Percentiles rank a stretch among this genome's conserved stretches.
Conservation (phyloP, 768 basidiomycete genomes). For the Mycena albidolilacea region DNA sequence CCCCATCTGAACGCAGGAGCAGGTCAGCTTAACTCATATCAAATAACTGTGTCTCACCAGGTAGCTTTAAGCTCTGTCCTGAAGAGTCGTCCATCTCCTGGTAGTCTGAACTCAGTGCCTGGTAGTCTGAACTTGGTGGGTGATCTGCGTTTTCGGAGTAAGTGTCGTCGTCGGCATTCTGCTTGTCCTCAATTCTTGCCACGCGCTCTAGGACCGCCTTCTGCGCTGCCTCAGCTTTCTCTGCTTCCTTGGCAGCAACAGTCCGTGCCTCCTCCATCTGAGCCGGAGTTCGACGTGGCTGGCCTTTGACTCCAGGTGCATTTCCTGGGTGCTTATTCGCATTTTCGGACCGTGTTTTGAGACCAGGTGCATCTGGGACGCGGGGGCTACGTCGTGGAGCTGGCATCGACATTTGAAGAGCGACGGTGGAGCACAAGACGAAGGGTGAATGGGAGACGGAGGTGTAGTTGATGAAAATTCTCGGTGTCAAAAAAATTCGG, state of each 20-base stretch:
- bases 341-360: not conserved
- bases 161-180: not conserved
- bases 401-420: too few relatives aligned
- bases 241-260: not conserved
- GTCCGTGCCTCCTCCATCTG: not conserved
- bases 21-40: too few relatives aligned
- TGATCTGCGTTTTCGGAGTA: not conserved
- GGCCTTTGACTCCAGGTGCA: not conserved
- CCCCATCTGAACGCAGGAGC: too few relatives aligned
- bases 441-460: not conserved
- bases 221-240: not conserved
- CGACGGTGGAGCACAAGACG: too few relatives aligned
- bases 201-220: not conserved
- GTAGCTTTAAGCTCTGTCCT: too few relatives aligned
- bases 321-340: too few relatives aligned
- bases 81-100: too few relatives aligned
- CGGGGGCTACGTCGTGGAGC: not conserved
- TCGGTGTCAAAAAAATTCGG: too few relatives aligned
- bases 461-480: too few relatives aligned
- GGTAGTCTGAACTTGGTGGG: not conserved
- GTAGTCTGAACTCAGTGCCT: too few relatives aligned
- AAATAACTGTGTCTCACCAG: too few relatives aligned
- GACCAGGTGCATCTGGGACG: not conserved
- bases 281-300: too few relatives aligned
- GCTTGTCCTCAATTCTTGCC: not conserved